Evolutionary conservation across 495 filamentous ascomycete genomes (phyloP), one percentile per base, ranked within the genome.

Genomic region (Chaetomidium leptoderma): DNA sequence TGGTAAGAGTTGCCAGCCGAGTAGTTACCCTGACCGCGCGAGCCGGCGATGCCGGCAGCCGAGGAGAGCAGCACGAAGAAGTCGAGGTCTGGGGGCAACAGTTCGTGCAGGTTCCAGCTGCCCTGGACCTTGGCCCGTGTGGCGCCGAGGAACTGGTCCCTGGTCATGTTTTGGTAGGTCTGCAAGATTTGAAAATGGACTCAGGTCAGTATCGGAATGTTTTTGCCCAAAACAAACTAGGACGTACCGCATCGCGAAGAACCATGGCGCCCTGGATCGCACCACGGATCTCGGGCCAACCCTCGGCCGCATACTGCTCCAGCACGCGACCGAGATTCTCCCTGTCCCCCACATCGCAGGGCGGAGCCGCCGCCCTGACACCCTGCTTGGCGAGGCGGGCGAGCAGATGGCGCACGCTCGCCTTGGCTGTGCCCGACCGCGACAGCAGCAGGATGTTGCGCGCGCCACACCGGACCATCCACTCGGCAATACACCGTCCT

Each of bases 391-490:
- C 42, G 26, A 78, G 57, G 11, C 62, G 40, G 2, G 55, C 45
- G 13, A 75, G 51, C 11, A 70, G 36, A 4, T 43, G 17, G 19
- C 39, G 39, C n/a, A 43, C 16, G 19, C 5, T 43, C 17, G 66
- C 54, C 2, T 59, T 29, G 1, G 51, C 21, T 14, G 23, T 50
- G 1, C n/a, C 60, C 58, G 14, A 46, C 36, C 85, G 73, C 6
- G 81, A 84, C 10, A 85, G 63, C 0, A 87, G 69, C 1, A 84
- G 70, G 4, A 89, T 54, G 56, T 83, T 67, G 23, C 68, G 70
- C 10, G 84, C 86, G 7, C 84, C 84, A 17, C 75, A 74, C 9
- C 72, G 62, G 6, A 75, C 77, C 70, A 89, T 74, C 80, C 80
- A 85, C 0, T 62, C 71, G 5, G 81, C 72, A 32, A 87, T 71